These are phyloP conservation scores for Jaenimonas drosophilae DNA, from an alignment of 208 protist genomes.

Conservation along the genomic window DNA sequence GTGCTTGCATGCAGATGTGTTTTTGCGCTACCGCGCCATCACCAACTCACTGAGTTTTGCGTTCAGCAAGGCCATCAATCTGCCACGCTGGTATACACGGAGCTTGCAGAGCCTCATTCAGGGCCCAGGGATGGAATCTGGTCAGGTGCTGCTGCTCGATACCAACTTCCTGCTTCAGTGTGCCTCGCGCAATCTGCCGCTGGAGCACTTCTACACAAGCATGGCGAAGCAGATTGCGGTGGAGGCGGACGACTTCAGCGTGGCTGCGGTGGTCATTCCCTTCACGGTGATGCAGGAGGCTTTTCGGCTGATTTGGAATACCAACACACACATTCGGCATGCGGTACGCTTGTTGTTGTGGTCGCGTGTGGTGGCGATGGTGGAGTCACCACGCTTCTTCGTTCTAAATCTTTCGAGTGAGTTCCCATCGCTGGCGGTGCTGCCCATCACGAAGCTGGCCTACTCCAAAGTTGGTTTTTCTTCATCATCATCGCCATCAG, in stretches of 20 bases:
- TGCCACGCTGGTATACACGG: constrained; percentile 39
- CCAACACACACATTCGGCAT: constrained; percentile 18
- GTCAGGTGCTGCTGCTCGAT: constrained; percentile 52
- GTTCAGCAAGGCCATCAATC: constrained; percentile 28
- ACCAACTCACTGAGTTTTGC: constrained; percentile 32
- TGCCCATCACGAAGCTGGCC: constrained; percentile 46
- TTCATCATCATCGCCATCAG: not conserved
- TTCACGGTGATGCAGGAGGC: constrained; percentile 68
- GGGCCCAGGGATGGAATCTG: constrained; percentile 17
- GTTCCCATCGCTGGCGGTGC: constrained; percentile 37
- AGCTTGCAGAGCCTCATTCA: constrained; percentile 22
- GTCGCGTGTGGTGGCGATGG: constrained; percentile 39
- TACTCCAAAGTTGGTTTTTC: constrained; percentile 30
- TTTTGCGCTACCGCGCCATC: constrained; percentile 21
- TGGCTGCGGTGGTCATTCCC: constrained; percentile 43
- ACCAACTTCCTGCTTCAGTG: constrained; percentile 84
- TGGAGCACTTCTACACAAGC: constrained; percentile 55
- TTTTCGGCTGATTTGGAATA: constrained; percentile 53
- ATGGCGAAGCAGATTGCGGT: constrained; percentile 49
- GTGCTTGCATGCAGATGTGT: constrained; percentile 32
- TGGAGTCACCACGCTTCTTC: constrained; percentile 37
- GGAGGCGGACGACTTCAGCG: constrained; percentile 9
- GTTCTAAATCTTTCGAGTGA: constrained; percentile 47
- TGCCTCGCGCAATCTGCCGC: constrained; percentile 47
- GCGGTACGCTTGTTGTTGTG: constrained; percentile 47